Evolutionary conservation across 2,329 filamentous ascomycete species (phyloP).

Genomic region (Sarocladium strictum): DNA sequence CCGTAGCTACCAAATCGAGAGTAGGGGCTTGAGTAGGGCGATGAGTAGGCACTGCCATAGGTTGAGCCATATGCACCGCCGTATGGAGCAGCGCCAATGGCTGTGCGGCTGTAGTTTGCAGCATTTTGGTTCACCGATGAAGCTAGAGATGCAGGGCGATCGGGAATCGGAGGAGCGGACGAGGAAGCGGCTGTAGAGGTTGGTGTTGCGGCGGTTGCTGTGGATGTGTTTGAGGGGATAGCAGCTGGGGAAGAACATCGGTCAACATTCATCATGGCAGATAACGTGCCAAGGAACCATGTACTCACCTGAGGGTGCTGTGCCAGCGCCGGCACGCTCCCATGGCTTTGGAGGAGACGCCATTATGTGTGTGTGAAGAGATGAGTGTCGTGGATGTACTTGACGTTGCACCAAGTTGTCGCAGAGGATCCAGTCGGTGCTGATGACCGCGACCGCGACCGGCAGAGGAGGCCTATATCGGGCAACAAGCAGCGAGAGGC

Average conservation of each 20-base stretch:
- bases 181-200: conserved; percentile 32
- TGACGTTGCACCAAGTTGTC: neutral
- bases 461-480: neutral
- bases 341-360: conserved; percentile 94
- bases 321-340: conserved; percentile 70
- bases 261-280: neutral
- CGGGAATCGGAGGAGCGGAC: conserved; percentile 65
- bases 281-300: too few relatives aligned
- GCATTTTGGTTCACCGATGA: conserved; percentile 83
- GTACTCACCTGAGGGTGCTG: conserved; percentile 43
- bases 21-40: conserved; percentile 35
- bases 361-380: conserved; percentile 30
- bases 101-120: conserved; percentile 63
- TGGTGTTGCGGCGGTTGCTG: conserved; percentile 30
- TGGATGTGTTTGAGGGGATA: conserved; percentile 32
- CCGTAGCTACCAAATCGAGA: conserved; percentile 30
- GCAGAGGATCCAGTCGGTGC: neutral
- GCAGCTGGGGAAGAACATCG: conserved; percentile 11
- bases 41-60: conserved; percentile 31
- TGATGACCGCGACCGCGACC: neutral
- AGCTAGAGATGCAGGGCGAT: conserved; percentile 71
- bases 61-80: conserved; percentile 37
- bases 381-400: neutral
- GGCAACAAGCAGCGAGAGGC: neutral
- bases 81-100: conserved; percentile 39